Conservation (phyloP, 352 stramenopile species). For the Pythium periplocum region DNA sequence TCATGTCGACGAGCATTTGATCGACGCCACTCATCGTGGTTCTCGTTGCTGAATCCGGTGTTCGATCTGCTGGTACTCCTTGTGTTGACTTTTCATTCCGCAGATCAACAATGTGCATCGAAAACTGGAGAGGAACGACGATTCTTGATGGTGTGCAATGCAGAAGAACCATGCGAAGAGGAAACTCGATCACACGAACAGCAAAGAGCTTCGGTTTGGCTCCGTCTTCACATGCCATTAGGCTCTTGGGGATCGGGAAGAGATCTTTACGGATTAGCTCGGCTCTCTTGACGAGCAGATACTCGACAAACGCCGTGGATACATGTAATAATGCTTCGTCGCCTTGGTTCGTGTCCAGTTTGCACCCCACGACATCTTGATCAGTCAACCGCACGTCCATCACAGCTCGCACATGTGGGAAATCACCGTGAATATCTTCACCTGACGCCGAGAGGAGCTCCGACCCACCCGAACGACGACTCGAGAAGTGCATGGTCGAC, state of each 20-base stretch:
- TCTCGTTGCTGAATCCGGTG: too few relatives aligned
- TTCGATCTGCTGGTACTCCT: too few relatives aligned
- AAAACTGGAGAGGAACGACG: constrained; percentile 1
- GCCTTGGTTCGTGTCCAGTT: constrained; percentile 20
- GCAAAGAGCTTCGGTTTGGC: neutral
- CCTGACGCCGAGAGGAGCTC: neutral
- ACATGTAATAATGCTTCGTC: constrained; percentile 30
- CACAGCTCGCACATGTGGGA: constrained; percentile 8
- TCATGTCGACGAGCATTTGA: neutral
- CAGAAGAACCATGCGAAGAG: neutral
- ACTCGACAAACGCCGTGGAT: constrained; percentile 39
- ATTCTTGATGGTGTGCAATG: neutral
- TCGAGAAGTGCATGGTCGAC: constrained; percentile 12
- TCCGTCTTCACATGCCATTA: too few relatives aligned
- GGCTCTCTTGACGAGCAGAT: constrained; percentile 26
- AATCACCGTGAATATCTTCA: too few relatives aligned
- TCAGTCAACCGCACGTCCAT: constrained; percentile 23
- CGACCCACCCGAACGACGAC: neutral
- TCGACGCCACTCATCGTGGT: too few relatives aligned
- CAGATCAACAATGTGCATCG: neutral
- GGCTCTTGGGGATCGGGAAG: constrained; percentile 8
- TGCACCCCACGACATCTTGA: constrained; percentile 33
- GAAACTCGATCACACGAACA: constrained; percentile 2
- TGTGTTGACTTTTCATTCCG: too few relatives aligned
- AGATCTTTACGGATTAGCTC: constrained; percentile 31